Conservation (phyloP, 108 stramenopile species). For the Craspedostauros australis region DNA sequence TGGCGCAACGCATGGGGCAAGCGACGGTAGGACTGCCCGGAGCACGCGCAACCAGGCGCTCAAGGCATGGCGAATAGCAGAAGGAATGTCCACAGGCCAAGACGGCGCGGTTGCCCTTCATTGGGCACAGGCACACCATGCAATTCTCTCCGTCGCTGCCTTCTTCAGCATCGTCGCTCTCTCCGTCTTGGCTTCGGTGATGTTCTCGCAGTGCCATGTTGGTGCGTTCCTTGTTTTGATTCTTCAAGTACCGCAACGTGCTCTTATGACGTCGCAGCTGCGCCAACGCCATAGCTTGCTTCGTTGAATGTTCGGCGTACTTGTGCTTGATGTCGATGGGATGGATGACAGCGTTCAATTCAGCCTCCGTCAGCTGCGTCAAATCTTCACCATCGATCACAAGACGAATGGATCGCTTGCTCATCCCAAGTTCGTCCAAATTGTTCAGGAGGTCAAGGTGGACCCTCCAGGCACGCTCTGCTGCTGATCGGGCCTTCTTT, state of each 20-base stretch:
- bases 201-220: neutral
- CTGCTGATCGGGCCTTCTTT: conserved; percentile 34
- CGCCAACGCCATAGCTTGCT: conserved; percentile 46
- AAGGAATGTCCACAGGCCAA: conserved; percentile 72
- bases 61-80: conserved; percentile 44
- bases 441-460: conserved; percentile 62
- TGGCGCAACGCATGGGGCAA: conserved; percentile 48
- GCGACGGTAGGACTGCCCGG: no score
- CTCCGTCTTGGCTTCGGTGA: no score
- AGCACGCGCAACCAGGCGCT: conserved; percentile 21
- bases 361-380: conserved; percentile 29
- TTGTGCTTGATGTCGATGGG: conserved; percentile 17
- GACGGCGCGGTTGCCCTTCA: conserved; percentile 53
- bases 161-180: neutral
- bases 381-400: conserved; percentile 35
- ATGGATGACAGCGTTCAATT: conserved; percentile 36
- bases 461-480: conserved; percentile 42
- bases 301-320: conserved; percentile 41
- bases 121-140: conserved; percentile 44
- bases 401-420: conserved; percentile 50
- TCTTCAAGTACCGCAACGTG: conserved; percentile 57
- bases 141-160: conserved; percentile 28
- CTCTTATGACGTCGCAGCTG: conserved; percentile 45
- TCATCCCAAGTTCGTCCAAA: conserved; percentile 58
- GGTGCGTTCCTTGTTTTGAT: conserved; percentile 26